These are phyloP conservation scores for Candida chilensis DNA, from an alignment of 805 yeast genomes.

Conservation along the genomic window DNA sequence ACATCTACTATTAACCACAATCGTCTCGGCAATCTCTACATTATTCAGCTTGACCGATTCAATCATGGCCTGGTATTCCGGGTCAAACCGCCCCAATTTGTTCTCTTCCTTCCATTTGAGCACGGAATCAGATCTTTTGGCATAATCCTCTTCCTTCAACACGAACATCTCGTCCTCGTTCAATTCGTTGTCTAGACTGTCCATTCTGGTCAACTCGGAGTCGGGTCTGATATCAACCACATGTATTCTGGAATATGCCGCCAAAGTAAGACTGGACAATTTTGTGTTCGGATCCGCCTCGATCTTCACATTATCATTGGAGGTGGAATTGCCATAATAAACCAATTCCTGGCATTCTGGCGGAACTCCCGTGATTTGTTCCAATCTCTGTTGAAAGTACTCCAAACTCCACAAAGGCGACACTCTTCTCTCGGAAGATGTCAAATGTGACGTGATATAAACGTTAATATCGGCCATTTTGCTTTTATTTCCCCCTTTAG, in stretches of 20 bases:
- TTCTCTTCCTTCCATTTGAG: slow-evolving; percentile 68
- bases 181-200: slow-evolving; percentile 8
- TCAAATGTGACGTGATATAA: slow-evolving; percentile 53
- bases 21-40: slow-evolving; percentile 15
- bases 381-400: slow-evolving; percentile 45
- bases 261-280: slow-evolving; percentile 16
- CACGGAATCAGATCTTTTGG: slow-evolving; percentile 50
- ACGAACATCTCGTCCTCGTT: slow-evolving; percentile 28
- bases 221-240: slow-evolving; percentile 49
- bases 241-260: slow-evolving; percentile 39
- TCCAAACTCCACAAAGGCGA: slow-evolving; percentile 52
- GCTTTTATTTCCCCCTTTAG: no score
- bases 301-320: slow-evolving; percentile 21
- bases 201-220: slow-evolving; percentile 36
- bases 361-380: slow-evolving; percentile 67
- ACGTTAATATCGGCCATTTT: slow-evolving; percentile 35
- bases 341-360: slow-evolving; percentile 44
- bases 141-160: slow-evolving; percentile 56
- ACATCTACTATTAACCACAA: slow-evolving; percentile 47
- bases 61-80: slow-evolving; percentile 25
- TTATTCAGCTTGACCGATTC: slow-evolving; percentile 12
- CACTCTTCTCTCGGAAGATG: slow-evolving; percentile 62
- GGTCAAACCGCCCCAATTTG: slow-evolving; percentile 66
- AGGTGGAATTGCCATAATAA: slow-evolving; percentile 28
- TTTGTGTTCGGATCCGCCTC: no score